Evolutionary conservation across 176 grass and related monocot genomes (phyloP).

Genomic region (Rhynchospora pubera): DNA sequence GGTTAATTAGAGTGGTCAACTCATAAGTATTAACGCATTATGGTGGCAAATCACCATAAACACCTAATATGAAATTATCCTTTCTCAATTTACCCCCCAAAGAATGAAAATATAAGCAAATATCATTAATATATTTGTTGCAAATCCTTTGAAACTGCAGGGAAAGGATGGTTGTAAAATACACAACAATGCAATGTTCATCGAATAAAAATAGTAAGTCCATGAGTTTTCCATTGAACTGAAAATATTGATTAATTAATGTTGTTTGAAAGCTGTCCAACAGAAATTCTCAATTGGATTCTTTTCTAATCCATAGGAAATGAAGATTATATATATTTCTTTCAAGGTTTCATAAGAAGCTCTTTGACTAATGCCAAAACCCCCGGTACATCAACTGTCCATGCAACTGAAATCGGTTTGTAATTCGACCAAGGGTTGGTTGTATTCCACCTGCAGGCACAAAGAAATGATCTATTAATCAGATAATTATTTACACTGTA

Average conservation of each 20-base stretch:
- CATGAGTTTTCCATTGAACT: background rate
- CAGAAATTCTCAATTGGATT: slow-evolving; percentile 1
- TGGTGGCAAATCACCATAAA: background rate
- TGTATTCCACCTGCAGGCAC: slow-evolving; percentile 45
- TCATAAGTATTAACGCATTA: background rate
- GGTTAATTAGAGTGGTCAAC: background rate
- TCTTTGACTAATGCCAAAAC: slow-evolving; percentile 53
- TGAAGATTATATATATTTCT: background rate
- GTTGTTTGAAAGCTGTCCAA: background rate
- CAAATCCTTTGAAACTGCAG: background rate
- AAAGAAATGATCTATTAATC: background rate
- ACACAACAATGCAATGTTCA: background rate
- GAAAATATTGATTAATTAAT: background rate
- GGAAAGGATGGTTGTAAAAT: background rate
- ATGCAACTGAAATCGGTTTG: slow-evolving; percentile 59
- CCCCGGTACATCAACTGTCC: slow-evolving; percentile 63
- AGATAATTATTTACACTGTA: background rate
- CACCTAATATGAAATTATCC: background rate
- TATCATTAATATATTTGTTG: background rate
- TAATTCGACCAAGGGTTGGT: slow-evolving; percentile 66
- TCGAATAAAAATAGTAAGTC: background rate
- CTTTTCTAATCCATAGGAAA: background rate
- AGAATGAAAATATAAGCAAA: background rate
- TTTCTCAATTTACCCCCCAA: background rate
- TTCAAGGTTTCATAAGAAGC: slow-evolving; percentile 45